Evolutionary conservation across 2,329 filamentous ascomycete species (phyloP), one percentile per base, ranked within the genome.

Genomic region (Colletotrichum cuscutae): DNA sequence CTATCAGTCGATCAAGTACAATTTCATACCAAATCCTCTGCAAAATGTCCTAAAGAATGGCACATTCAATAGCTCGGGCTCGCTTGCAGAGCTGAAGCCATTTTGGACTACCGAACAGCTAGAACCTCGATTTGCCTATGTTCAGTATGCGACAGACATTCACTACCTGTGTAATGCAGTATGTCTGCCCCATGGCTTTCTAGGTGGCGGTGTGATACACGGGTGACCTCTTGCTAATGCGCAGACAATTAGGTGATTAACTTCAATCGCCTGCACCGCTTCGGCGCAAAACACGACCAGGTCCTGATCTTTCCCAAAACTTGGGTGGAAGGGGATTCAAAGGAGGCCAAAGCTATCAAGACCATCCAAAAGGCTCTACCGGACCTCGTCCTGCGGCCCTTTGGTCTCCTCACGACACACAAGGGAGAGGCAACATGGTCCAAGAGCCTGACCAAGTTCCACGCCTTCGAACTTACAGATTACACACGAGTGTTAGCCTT

Each of bases 401-500:
- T 68, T 46, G 63, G 49, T 15, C 49, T 72, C 5, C 58, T 74
- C 12, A 24, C 59, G 15, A 72, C 67, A 26, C 65, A 69, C 37
- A 74, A 74, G 30, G 71, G 68, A 24, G 54, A 52, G 53, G 84
- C 82, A 22, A 90, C 89, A 1, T 93, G 90, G 91, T 88, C 90
- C 69, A 87, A 89, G 46, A 90, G 89, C 2, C 90, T 90, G 76
- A 92, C 91, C 26, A 94, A 94, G 78, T 86, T 93, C 42, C 86
- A 92, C 24, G 90, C 91, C 2, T 94, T 93, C 78, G 91, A 91
- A 71, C 89, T 93, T 65, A 89, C 88, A 0, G 85, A 91, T 68
- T 94, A 93, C 52, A 68, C 72, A 0, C 78, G 81, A 0, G 84
- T 87, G 1, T 75, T 84, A 8, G 89, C 91, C 59, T 79, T 86